Base-by-base conservation (phyloP, 2,329 filamentous ascomycete genomes). In the Epichloe sibirici region DNA sequence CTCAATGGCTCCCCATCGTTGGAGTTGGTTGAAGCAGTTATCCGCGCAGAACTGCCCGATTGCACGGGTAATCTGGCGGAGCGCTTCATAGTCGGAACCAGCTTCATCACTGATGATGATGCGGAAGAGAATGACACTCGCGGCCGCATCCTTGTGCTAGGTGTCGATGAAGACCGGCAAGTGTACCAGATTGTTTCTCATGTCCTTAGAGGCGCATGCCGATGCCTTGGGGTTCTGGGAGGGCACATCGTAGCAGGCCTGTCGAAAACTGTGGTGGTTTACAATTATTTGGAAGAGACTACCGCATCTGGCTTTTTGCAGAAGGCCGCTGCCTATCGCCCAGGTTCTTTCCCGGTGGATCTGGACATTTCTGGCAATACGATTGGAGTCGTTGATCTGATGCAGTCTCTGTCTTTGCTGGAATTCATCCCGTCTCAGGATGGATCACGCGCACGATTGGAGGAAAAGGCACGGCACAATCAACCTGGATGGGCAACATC, bases 31-130 rank as follows among this genome's bases (percentile, higher is more conserved):
- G 93, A 97, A 67, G 83, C 85, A 56, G 83, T 95, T 7, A 83
- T 94, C 53, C 81, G 88, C 37, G 84, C 88, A 5, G 80, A 88
- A 58, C 74, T 96, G 12, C 74, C 78, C 2, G 83, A 73, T 59
- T 70, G 70, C 3, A 72, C 71, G 43, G 82, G 81, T 9, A 71
- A 75, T 31, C 64, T 69, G 5, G 78, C 77, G 0, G 90, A 97
- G 65, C 77, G 90, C 43, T 97, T 97, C 62, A 73, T 97, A n/a
- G 80, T 97, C 6, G 93, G 93, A 6, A 97, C 93, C 0, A 87
- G 87, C 52, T 90, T 86, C 61, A 65, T 91, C 44, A 74, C 75
- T 7, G 82, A 88, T 45, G 79, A 81, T 8, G 73, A 78, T 9
- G 69, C 70, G 17, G 71, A 68, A 21, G 62, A 66, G 17, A 74